Base-by-base conservation (phyloP, 169 alveolate species). In the Neospora caninum region DNA sequence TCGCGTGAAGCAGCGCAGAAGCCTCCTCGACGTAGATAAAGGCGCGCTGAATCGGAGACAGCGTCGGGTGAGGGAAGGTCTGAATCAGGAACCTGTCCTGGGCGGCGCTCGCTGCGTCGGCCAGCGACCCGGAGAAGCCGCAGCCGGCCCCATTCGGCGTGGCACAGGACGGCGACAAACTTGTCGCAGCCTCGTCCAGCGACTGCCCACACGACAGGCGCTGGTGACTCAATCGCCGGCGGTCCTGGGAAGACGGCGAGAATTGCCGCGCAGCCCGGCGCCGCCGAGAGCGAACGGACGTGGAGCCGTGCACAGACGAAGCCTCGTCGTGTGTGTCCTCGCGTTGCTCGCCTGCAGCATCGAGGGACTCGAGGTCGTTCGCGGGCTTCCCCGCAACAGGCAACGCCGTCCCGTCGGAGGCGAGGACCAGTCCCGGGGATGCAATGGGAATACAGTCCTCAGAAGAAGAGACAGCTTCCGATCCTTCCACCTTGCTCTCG, bases 41-140 rank as follows among this genome's bases (percentile, higher is more conserved):
- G 69, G 95, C 95, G 39, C 93, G 88, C 93, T 93, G 95, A 53
- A 93, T 93, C 64, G 95, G 93, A 20, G 91, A 84, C 58, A 93
- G 88, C 27, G 83, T 82, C 88, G 80, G 41, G 31, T 84, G 87
- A 0, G 95, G 95, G 25, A 53, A 91, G 0, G 95, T 82, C 58
- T 91, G 93, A 27, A 93, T 87, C 78, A 93, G 86, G 83, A 84
- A 93, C 73, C 86, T 92, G 53, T 93, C 93, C 73, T 16, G 73
- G 31, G 73, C n/a, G 73, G n/a, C 31, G 4, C 31, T 13, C 58
- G 58, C 58, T 49, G 58, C 13, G 58, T 64, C 73, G 20, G 20
- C 31, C 31, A 4, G 73, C n/a, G 73, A 27, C n/a, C 73, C 34
- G n/a, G 34, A 64, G 34, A 64, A 7, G 7, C 73, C 34, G 73